Evolutionary conservation across 75 land plant species (phyloP).

Genomic region (Picea glauca): DNA sequence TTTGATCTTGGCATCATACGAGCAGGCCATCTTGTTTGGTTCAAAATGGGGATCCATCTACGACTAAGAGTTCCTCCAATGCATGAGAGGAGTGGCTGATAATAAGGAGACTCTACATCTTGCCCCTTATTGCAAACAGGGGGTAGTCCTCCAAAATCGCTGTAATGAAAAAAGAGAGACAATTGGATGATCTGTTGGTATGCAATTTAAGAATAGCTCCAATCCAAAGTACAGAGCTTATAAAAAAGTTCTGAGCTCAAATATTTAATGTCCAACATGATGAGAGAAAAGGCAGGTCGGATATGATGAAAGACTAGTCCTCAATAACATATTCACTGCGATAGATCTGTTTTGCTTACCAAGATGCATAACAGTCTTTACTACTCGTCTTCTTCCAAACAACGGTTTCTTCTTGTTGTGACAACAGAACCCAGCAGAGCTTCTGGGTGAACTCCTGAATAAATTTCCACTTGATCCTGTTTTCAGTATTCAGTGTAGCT

Average conservation of each 20-base stretch:
- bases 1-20: conserved; percentile 31
- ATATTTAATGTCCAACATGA: background rate
- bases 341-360: conserved; percentile 23
- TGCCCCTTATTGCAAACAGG: conserved; percentile 49
- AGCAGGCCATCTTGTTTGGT: conserved; percentile 52
- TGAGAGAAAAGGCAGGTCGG: background rate
- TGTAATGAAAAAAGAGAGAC: background rate
- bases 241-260: background rate
- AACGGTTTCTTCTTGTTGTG: conserved; percentile 53
- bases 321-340: background rate
- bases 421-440: conserved; percentile 51
- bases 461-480: conserved; percentile 20
- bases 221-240: background rate
- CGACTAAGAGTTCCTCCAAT: conserved; percentile 55
- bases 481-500: conserved; percentile 19
- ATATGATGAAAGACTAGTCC: background rate
- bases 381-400: conserved; percentile 70
- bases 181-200: background rate
- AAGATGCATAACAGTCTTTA: conserved; percentile 44
- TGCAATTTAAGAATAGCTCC: background rate
- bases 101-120: conserved; percentile 58
- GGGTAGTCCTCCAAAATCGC: conserved; percentile 24
- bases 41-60: conserved; percentile 63
- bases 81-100: conserved; percentile 50
- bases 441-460: conserved; percentile 43